Conservation (phyloP, 495 filamentous ascomycete species). For the Neurospora hispaniola region DNA sequence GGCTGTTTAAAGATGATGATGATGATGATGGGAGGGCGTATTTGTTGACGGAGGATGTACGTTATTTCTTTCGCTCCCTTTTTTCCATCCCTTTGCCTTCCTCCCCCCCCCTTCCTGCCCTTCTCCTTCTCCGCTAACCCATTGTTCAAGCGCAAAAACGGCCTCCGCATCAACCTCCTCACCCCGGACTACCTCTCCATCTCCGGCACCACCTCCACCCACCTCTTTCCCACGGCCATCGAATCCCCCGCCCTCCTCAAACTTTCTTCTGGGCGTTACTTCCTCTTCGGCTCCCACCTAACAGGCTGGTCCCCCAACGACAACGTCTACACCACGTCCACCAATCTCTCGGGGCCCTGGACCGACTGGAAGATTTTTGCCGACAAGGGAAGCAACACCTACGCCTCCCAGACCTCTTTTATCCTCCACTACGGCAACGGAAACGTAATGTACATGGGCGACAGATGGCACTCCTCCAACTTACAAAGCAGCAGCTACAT, state of each 20-base stretch:
- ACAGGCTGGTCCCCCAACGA: slow-evolving; percentile 49
- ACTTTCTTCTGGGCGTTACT: slow-evolving; percentile 23
- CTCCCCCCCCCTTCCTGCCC: slow-evolving; percentile 3
- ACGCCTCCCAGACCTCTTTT: slow-evolving; percentile 41
- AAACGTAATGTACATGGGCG: slow-evolving; percentile 53
- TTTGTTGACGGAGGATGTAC: slow-evolving; percentile 52
- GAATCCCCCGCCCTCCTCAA: slow-evolving; percentile 36
- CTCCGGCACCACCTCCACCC: slow-evolving; percentile 35
- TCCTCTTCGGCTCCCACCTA: slow-evolving; percentile 30
- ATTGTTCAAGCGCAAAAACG: slow-evolving; percentile 41
- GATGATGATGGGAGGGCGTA: slow-evolving; percentile 47
- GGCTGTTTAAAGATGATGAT: slow-evolving; percentile 46
- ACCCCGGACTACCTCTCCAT: slow-evolving; percentile 38
- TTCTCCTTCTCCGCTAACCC: not conserved
- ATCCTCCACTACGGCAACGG: slow-evolving; percentile 29
- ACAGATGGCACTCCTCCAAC: slow-evolving; percentile 51
- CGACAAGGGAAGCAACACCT: slow-evolving; percentile 42
- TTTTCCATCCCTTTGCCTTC: slow-evolving; percentile 4
- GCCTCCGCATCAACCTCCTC: slow-evolving; percentile 41
- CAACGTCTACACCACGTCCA: slow-evolving; percentile 35
- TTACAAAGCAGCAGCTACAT: slow-evolving; percentile 52
- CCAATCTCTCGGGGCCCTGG: slow-evolving; percentile 34
- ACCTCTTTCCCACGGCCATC: slow-evolving; percentile 18
- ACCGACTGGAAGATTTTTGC: slow-evolving; percentile 50
- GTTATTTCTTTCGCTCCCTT: too few relatives aligned